Base-by-base conservation (phyloP, 139 green algal genomes). In the Eudorina sp. region DNA sequence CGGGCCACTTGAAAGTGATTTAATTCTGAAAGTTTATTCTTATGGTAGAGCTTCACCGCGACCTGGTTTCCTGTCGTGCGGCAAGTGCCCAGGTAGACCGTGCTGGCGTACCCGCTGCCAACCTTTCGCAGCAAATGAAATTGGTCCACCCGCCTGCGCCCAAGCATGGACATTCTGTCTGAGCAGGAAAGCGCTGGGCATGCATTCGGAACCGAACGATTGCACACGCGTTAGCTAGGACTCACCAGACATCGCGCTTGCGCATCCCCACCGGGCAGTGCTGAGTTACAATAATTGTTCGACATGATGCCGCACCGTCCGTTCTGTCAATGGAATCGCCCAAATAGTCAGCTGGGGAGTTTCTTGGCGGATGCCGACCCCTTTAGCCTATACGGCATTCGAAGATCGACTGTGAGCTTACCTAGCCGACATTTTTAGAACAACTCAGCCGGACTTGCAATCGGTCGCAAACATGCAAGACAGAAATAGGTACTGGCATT, bases 1-100 rank as follows among this genome's bases (percentile, higher is more conserved):
- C 93, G 81, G 2, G 86, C 81, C 21, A 95, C 91, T 45, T 95
- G 92, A 78, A 92, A 94, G 68, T 92, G 88, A 74, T 95, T 94
- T 27, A 95, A 86, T 80, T 92, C 89, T 13, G 74, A 89, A 8
- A 95, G 91, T 43, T 94, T 93, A 58, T 83, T 84, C 78, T 93
- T 92, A 73, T 94, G 92, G 55, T 95, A 95, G 64, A 93, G 31
- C 70, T 95, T 95, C 51, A 95, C 73, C 16, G 92, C 92, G 2
- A 86, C 76, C 53, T 93, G 90, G 9, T 73, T 82, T 43, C 90
- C 90, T 1, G 84, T 92, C 4, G 77, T 53, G 38, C 89, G 78
- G 81, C 84, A 91, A 1, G 90, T 90, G 1, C 84, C 93, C 11
- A 95, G 85, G 70, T 94, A 93, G 0, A 95, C 93, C 5, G 89